phyloP scores from a whole-genome alignment of 2,329 filamentous ascomycete species.

The Graphiopsis chlorocephala region DNA sequence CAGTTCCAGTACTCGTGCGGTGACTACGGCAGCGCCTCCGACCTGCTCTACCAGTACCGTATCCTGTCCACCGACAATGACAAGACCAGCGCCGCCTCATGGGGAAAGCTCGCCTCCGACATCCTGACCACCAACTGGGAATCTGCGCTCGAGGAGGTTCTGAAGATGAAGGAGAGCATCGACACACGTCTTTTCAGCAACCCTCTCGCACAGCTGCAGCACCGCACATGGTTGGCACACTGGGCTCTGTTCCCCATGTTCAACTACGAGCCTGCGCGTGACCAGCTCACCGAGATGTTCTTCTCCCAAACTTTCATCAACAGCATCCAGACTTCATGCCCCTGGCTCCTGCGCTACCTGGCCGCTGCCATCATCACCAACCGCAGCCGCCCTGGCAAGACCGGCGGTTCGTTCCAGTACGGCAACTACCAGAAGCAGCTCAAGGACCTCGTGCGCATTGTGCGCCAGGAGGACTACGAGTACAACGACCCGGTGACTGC shows the following conservation, averaged over 20 bases:
- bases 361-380: slow-evolving; percentile 93
- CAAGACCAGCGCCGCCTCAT: slow-evolving; percentile 91
- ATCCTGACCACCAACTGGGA: slow-evolving; percentile 97
- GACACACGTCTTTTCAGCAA: slow-evolving; percentile 96
- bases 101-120: slow-evolving; percentile 96
- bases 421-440: slow-evolving; percentile 98
- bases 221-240: slow-evolving; percentile 96
- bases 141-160: slow-evolving; percentile 81
- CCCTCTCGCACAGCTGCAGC: slow-evolving; percentile 89
- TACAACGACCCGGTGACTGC: slow-evolving; percentile 94
- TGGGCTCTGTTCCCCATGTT: slow-evolving; percentile 99
- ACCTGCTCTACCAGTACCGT: slow-evolving; percentile 95
- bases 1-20: slow-evolving; percentile 98
- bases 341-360: slow-evolving; percentile 93
- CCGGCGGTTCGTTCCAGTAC: slow-evolving; percentile 84
- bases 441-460: slow-evolving; percentile 93
- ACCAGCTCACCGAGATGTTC: slow-evolving; percentile 90
- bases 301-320: slow-evolving; percentile 98
- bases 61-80: slow-evolving; percentile 98
- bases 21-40: slow-evolving; percentile 84
- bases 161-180: slow-evolving; percentile 87
- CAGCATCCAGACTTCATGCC: slow-evolving; percentile 96
- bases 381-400: slow-evolving; percentile 71
- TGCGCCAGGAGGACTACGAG: slow-evolving; percentile 96
- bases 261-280: slow-evolving; percentile 90